These are phyloP conservation scores for Rhodomyrtus psidioides DNA, from an alignment of 441 rosid species.

Conservation along the genomic window DNA sequence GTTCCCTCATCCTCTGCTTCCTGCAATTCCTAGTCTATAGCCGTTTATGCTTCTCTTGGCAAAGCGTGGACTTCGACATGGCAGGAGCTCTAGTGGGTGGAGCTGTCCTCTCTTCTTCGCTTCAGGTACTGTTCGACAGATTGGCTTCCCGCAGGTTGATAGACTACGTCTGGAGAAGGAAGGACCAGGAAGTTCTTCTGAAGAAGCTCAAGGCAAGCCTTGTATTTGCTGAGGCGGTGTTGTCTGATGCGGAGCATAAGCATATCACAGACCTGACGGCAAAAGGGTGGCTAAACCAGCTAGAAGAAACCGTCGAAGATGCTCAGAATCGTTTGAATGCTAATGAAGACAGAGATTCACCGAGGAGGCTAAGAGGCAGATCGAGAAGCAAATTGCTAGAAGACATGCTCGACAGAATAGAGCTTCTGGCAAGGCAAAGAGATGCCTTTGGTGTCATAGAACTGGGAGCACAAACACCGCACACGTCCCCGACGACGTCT, in stretches of 20 bases:
- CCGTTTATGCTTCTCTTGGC: neutral
- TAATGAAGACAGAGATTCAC: neutral
- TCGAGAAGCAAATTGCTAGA: neutral
- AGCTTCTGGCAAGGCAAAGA: neutral
- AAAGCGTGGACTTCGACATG: neutral
- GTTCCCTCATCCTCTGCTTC: neutral
- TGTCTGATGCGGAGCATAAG: neutral
- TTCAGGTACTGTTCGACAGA: neutral
- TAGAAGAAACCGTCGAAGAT: neutral
- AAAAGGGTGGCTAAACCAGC: neutral
- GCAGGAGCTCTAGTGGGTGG: neutral
- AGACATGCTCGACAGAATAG: neutral
- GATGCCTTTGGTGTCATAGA: neutral
- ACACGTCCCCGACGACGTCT: neutral
- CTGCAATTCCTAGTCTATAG: too few relatives aligned
- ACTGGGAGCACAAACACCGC: neutral
- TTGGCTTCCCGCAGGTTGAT: neutral
- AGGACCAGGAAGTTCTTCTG: neutral
- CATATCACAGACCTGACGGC: neutral
- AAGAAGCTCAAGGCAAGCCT: neutral
- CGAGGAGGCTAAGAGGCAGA: neutral
- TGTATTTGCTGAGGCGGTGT: neutral
- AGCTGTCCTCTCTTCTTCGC: neutral
- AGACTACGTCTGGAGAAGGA: rapidly evolving
- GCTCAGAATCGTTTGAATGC: neutral